Conservation (phyloP, 2,329 filamentous ascomycete species). For the Talaromyces sp. region DNA sequence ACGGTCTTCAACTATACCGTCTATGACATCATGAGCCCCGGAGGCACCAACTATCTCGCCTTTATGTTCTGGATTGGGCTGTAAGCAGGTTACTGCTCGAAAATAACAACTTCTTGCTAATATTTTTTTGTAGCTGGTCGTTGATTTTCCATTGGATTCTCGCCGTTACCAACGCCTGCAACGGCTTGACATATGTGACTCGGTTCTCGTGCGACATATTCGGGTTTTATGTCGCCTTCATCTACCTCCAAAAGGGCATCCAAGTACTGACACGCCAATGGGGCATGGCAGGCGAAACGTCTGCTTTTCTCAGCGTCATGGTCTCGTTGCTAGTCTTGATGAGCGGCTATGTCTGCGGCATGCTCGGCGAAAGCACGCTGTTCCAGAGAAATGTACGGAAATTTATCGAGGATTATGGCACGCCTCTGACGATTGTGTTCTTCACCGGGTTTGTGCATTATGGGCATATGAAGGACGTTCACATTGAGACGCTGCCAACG, state of each 20-base stretch:
- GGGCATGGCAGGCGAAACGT: constrained; percentile 53
- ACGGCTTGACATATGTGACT: constrained; percentile 82
- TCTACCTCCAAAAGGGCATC: constrained; percentile 87
- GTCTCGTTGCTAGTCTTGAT: constrained; percentile 73
- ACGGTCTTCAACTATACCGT: constrained; percentile 94
- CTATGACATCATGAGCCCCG: constrained; percentile 76
- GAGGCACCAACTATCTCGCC: constrained; percentile 73
- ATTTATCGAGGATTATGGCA: constrained; percentile 87
- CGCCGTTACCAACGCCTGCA: constrained; percentile 80
- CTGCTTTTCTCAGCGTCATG: constrained; percentile 69
- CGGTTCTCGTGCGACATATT: constrained; percentile 92
- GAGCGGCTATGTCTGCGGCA: constrained; percentile 67
- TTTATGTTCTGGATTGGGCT: constrained; percentile 93
- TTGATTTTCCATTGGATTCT: constrained; percentile 79
- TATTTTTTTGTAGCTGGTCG: constrained; percentile 59
- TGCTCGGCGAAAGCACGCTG: constrained; percentile 64
- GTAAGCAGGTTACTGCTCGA: constrained; percentile 30
- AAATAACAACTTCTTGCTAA: neutral
- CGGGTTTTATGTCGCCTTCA: constrained; percentile 87
- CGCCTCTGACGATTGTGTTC: constrained; percentile 75
- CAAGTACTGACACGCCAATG: constrained; percentile 78
- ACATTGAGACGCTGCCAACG: constrained; percentile 68
- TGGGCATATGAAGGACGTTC: constrained; percentile 69
- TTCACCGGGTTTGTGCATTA: constrained; percentile 87
- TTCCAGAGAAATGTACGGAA: constrained; percentile 72